Evolutionary conservation across 1,139 yeast species (phyloP), one percentile per base, ranked within the genome.

Genomic region (Eremothecium gossypii): DNA sequence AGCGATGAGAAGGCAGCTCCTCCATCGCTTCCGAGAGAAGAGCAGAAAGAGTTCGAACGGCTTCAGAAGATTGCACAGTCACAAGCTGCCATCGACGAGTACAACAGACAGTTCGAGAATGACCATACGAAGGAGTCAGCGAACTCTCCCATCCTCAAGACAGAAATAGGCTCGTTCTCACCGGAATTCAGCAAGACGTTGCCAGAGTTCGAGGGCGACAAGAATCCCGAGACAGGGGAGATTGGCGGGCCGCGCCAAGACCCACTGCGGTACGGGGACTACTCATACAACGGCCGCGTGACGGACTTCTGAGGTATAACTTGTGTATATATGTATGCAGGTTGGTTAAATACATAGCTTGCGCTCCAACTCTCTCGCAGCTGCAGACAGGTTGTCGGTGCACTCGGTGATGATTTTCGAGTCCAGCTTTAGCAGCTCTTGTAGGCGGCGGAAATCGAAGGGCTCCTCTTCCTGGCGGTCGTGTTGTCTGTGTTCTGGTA

Each of bases 171-270:
- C 2, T 69, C 74, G 8, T 74, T 80, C 51, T 81, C 84, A 27
- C 81, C 89, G 1, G 83, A 78, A 48, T 77, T 71, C 51, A 73
- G 80, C 60, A 78, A 81, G 61, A 82, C 87, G 4, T 80, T 86
- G 43, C 95, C 96, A 0, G 99, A 93, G 54, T 91, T 91, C 57
- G 96, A 89, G 63, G 99, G 99, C 1, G 91, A 89, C 47, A 78
- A 74, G 30, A 91, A 91, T 57, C 99, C 99, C 0, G 73, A 71
- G 45, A 89, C 97, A 1, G 98, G 98, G 1, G 99, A 93, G 64
- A 70, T 81, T 28, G 96, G 96, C 33, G 99, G 98, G 0, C 99
- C 99, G n/a, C 93, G 93, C 57, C 97, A 91, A 62, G 97, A 93
- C 57, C 99, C 99, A 1, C 70, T 86, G 52, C 77, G 79, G 54